A percentile compares a stretch with the other conserved stretches of the same genome.
phyloP scores from a whole-genome alignment of 805 yeast species.

The Cyberlindnera galapagoensis region DNA sequence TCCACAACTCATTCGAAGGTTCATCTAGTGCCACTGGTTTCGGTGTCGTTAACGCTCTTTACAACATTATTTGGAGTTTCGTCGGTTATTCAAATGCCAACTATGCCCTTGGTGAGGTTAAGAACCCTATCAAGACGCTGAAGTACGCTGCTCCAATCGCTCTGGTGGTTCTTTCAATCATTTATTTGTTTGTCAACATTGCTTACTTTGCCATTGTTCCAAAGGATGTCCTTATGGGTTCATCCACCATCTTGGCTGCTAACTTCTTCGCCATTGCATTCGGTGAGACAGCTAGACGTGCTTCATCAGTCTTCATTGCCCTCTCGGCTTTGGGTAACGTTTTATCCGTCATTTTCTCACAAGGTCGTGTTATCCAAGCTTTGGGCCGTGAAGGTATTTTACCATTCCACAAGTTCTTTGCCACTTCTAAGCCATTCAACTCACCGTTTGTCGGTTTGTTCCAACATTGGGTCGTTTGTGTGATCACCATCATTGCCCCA shows the following conservation, averaged over 20 bases:
- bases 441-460: constrained; percentile 69
- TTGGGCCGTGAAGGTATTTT: constrained; percentile 77
- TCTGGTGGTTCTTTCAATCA: constrained; percentile 48
- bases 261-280: constrained; percentile 68
- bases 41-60: constrained; percentile 68
- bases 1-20: constrained; percentile 52
- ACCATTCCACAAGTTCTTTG: constrained; percentile 68
- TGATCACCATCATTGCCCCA: constrained; percentile 68
- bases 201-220: constrained; percentile 83
- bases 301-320: constrained; percentile 75
- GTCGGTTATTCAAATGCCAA: constrained; percentile 80
- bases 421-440: constrained; percentile 63
- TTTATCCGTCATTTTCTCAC: constrained; percentile 71
- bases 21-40: constrained; percentile 48
- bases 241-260: constrained; percentile 72
- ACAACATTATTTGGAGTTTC: constrained; percentile 80
- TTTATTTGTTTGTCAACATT: constrained; percentile 71
- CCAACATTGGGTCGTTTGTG: constrained; percentile 72
- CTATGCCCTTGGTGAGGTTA: constrained; percentile 75
- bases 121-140: constrained; percentile 64
- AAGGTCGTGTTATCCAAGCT: constrained; percentile 75
- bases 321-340: constrained; percentile 79
- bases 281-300: constrained; percentile 61
- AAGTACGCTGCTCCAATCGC: constrained; percentile 73
- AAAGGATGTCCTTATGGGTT: constrained; percentile 46